Conservation (phyloP, 129 eudicot species). For the Helianthus tuberosus region DNA sequence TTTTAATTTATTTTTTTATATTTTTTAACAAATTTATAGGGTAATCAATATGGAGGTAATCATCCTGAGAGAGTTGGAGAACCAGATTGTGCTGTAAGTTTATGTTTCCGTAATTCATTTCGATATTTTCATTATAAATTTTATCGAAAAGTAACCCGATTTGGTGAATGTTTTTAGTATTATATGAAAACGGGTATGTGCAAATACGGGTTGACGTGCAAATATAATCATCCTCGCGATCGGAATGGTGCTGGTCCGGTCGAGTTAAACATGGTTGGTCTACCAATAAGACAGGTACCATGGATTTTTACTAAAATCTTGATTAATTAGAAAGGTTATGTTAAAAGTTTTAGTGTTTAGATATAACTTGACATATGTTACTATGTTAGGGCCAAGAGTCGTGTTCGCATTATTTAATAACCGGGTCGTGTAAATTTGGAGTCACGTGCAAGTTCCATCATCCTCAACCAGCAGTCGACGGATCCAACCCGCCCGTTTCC, state of each 20-base stretch:
- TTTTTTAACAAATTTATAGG: slow-evolving; percentile 28
- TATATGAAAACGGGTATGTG: slow-evolving; percentile 87
- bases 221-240: slow-evolving; percentile 82
- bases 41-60: slow-evolving; percentile 46
- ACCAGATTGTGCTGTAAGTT: slow-evolving; percentile 84
- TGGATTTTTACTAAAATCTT: slow-evolving; percentile 27
- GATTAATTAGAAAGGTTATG: neutral
- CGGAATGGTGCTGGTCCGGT: slow-evolving; percentile 58
- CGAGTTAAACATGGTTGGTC: slow-evolving; percentile 53
- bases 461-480: slow-evolving; percentile 58
- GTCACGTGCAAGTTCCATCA: slow-evolving; percentile 75
- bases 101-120: neutral
- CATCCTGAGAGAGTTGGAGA: slow-evolving; percentile 87
- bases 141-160: neutral
- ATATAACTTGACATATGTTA: neutral
- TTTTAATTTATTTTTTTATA: neutral
- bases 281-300: slow-evolving; percentile 83
- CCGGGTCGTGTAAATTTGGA: slow-evolving; percentile 80
- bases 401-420: slow-evolving; percentile 66
- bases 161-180: slow-evolving; percentile 46
- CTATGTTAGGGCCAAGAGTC: slow-evolving; percentile 59
- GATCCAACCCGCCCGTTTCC: slow-evolving; percentile 34
- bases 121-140: neutral
- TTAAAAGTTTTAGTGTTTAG: neutral
- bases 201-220: slow-evolving; percentile 85